phyloP scores from a whole-genome alignment of 2,329 filamentous ascomycete species.

The Pseudopithomyces chartarum region DNA sequence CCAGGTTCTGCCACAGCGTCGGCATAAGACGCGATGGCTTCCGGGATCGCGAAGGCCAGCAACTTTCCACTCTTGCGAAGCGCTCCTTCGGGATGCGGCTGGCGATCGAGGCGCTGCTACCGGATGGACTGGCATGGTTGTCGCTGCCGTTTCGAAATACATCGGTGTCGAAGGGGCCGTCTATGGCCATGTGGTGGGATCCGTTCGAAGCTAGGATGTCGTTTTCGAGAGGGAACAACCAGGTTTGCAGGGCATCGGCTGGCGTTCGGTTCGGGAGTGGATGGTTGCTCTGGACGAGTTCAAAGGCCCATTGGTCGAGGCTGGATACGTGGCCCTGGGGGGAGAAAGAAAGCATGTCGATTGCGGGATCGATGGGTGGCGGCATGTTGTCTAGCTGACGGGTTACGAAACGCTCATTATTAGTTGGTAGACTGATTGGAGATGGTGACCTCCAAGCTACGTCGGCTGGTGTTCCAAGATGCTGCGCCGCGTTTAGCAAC shows the following conservation, averaged over 20 bases:
- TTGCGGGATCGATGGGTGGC: constrained; percentile 45
- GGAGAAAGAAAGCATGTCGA: constrained; percentile 43
- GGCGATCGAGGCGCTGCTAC: constrained; percentile 42
- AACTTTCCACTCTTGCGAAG: constrained; percentile 46
- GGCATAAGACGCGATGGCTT: constrained; percentile 40
- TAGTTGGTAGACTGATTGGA: constrained; percentile 32
- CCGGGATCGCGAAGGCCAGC: constrained; percentile 42
- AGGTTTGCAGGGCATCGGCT: constrained; percentile 43
- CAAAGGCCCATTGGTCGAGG: constrained; percentile 45
- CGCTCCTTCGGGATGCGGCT: constrained; percentile 45
- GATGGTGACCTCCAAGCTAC: constrained; percentile 43
- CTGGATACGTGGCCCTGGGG: constrained; percentile 40
- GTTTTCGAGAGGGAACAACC: constrained; percentile 42
- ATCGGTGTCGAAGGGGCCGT: constrained; percentile 38
- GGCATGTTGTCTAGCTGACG: constrained; percentile 37
- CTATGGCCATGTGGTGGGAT: constrained; percentile 36
- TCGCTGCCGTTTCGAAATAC: constrained; percentile 26
- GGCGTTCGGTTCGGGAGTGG: constrained; percentile 42
- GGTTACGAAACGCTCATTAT: constrained; percentile 27
- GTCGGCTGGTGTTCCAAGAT: constrained; percentile 39
- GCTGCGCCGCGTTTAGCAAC: constrained; percentile 45
- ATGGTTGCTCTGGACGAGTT: constrained; percentile 44
- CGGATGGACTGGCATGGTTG: constrained; percentile 40
- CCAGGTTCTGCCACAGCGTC: constrained; percentile 41
- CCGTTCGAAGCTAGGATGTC: constrained; percentile 33